Evolutionary conservation across 257 asterid genomes (phyloP).

Genomic region (Coffea canephora): DNA sequence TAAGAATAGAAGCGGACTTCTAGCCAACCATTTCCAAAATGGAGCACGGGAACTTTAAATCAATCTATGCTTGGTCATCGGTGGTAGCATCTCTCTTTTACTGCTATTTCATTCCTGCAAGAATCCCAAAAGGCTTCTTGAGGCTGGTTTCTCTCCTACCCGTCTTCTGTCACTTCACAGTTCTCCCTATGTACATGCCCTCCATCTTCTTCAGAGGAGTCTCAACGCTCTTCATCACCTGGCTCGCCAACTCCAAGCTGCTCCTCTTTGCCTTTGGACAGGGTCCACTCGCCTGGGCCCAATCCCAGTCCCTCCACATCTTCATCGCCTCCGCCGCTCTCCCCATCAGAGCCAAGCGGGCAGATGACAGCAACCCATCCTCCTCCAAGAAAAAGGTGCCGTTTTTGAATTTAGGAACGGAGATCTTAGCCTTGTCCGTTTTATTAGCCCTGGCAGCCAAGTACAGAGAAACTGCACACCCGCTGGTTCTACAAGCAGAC

Average conservation of each 20-base stretch:
- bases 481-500: conserved; percentile 4
- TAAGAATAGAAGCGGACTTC: too few relatives aligned
- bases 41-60: conserved; percentile 46
- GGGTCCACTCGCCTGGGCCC: conserved; percentile 42
- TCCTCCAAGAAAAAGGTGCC: conserved; percentile 29
- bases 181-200: conserved; percentile 38
- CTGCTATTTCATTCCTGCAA: conserved; percentile 36
- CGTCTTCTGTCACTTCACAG: conserved; percentile 33
- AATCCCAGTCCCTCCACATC: conserved; percentile 30
- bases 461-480: conserved; percentile 14
- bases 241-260: conserved; percentile 55
- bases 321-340: conserved; percentile 52
- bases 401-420: conserved; percentile 26
- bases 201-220: conserved; percentile 39
- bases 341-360: conserved; percentile 34
- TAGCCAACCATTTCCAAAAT: conserved; percentile 6
- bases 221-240: conserved; percentile 43
- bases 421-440: conserved; percentile 24
- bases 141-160: conserved; percentile 56
- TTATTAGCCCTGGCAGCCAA: conserved; percentile 11
- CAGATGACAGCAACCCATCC: conserved; percentile 1
- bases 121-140: conserved; percentile 36
- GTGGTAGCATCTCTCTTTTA: conserved; percentile 36
- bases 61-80: conserved; percentile 17
- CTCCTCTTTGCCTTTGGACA: conserved; percentile 56